Evolutionary conservation across 768 basidiomycete species (phyloP).

Genomic region (Daedalea quercina): DNA sequence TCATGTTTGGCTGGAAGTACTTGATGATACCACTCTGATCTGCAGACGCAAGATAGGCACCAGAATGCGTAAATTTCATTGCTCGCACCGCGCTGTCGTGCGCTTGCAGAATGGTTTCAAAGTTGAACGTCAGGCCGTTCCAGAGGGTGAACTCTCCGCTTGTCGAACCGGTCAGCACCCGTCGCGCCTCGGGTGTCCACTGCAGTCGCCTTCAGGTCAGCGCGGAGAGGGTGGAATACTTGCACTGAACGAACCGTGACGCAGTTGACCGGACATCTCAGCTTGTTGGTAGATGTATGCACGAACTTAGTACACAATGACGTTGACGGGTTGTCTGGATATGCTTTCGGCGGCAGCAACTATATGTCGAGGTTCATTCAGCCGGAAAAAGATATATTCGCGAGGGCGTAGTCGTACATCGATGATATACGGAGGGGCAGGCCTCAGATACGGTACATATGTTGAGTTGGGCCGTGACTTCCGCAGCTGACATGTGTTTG

Average conservation of each 20-base stretch:
- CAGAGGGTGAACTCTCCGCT: constrained; percentile 98
- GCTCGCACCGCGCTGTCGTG: constrained; percentile 94
- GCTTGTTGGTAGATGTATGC: constrained; percentile 98
- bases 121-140: constrained; percentile 99
- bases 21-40: constrained; percentile 95
- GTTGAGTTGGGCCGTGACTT: constrained; percentile 76
- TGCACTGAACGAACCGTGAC: constrained; percentile 62
- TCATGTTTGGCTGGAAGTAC: constrained; percentile 99
- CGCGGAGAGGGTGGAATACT: neutral
- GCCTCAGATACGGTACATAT: constrained; percentile 73
- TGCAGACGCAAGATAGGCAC: constrained; percentile 86
- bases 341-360: constrained; percentile 93
- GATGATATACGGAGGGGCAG: constrained; percentile 82
- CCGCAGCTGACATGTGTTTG: constrained; percentile 41
- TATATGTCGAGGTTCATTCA: constrained; percentile 29
- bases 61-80: constrained; percentile 86
- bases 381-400: constrained; percentile 2
- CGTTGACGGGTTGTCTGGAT: constrained; percentile 85
- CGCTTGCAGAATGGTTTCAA: constrained; percentile 98
- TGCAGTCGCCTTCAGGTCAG: constrained; percentile 23
- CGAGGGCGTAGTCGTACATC: constrained; percentile 49
- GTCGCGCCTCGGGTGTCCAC: constrained; percentile 97
- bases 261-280: constrained; percentile 93
- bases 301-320: constrained; percentile 96
- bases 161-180: constrained; percentile 90